These are phyloP conservation scores for Fusarium sp. DNA, from an alignment of 2,329 filamentous ascomycete species.

Conservation along the genomic window DNA sequence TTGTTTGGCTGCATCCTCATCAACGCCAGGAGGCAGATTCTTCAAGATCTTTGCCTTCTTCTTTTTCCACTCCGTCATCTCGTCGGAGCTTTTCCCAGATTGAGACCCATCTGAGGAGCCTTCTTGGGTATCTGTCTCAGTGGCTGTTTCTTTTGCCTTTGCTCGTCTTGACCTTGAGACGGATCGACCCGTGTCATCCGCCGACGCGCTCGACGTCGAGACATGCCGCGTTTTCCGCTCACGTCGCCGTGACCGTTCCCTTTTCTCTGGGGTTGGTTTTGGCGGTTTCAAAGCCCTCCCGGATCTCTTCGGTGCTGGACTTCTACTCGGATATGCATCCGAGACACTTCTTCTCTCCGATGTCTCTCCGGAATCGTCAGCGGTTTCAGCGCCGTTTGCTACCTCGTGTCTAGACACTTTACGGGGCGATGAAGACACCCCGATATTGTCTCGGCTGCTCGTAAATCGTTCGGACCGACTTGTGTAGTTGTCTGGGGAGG, in stretches of 20 bases:
- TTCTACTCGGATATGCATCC: slow-evolving; percentile 30
- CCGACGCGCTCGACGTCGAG: slow-evolving; percentile 45
- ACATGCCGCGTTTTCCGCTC: slow-evolving; percentile 32
- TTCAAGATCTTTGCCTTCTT: slow-evolving; percentile 76
- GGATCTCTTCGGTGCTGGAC: slow-evolving; percentile 27
- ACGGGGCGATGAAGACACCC: slow-evolving; percentile 22
- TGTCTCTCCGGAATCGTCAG: slow-evolving; percentile 39
- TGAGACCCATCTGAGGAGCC: slow-evolving; percentile 59
- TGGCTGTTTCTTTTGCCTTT: slow-evolving; percentile 48
- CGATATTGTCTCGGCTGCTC: slow-evolving; percentile 11
- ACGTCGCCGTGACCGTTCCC: slow-evolving; percentile 36
- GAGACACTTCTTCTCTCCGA: slow-evolving; percentile 33
- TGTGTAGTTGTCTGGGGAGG: slow-evolving; percentile 28
- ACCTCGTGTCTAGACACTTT: slow-evolving; percentile 35
- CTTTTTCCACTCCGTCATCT: slow-evolving; percentile 68
- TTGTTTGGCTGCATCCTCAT: slow-evolving; percentile 84
- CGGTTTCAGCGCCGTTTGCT: slow-evolving; percentile 22
- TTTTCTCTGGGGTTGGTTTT: slow-evolving; percentile 25
- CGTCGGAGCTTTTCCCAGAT: slow-evolving; percentile 53
- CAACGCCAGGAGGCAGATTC: slow-evolving; percentile 83
- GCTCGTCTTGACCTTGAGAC: slow-evolving; percentile 40
- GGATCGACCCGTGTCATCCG: slow-evolving; percentile 37
- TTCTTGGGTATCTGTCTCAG: slow-evolving; percentile 60
- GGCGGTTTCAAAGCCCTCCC: slow-evolving; percentile 20
- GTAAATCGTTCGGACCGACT: slow-evolving; percentile 31